Base-by-base conservation (phyloP, 2,329 filamentous ascomycete genomes). In the Davidsoniella australis region DNA sequence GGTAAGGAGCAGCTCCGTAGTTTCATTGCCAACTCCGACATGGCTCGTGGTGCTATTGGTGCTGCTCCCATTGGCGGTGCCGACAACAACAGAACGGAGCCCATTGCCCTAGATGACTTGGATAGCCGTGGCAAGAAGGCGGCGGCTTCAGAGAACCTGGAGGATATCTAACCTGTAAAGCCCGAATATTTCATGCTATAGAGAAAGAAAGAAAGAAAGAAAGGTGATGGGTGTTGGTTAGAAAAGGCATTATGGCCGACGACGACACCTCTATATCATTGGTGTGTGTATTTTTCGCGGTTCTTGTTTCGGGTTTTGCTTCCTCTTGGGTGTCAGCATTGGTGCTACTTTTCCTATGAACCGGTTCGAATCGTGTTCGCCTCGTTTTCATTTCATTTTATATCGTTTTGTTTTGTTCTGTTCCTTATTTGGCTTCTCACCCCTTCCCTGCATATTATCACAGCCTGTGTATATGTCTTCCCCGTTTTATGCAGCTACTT, bases 1-100 rank as follows among this genome's bases (percentile, higher is more conserved):
- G 85, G 85, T 61, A 95, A 94, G 69, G 82, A 91, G 68, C 81
- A 84, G 58, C 75, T 96, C 43, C 78, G 89, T 20, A 86, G 94
- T 29, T 95, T 95, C 59, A 72, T 96, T 51, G 85, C 88, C 66
- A 82, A 76, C 58, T 85, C 80, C n/a, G 86, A 94, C 57, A 82
- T 82, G 9, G 87, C 86, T 2, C 71, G 85, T 45, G 80, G 89
- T 62, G 87, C 87, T 1, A 76, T 94, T 61, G 80, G 80, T 18
- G 84, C 94, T 78, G 75, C 76, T 7, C 64, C 69, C 0, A 18
- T 20, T 24, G 29, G n/a, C 12, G 5, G 29, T 7, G 44, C 33
- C 9, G 41, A 20, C 4, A 63, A 65, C 59, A 50, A 61, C 47
- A 65, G 65, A 49, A 67, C 62, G 54, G 50, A 49, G 6, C 46